Conservation (phyloP, 192 early-diverging fungal species). For the Chytriomyces hyalinus region DNA sequence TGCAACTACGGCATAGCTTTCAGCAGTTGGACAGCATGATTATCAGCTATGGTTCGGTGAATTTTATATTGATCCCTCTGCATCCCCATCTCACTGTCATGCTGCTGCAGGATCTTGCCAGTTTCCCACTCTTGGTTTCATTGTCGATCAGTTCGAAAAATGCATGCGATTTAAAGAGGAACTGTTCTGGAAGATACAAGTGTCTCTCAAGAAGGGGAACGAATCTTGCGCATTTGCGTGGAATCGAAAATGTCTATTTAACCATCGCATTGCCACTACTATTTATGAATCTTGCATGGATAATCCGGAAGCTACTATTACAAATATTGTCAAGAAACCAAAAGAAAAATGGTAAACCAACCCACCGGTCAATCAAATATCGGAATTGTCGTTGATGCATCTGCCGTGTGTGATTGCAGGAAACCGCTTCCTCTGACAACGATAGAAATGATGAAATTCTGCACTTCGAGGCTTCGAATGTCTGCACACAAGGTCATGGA, state of each 20-base stretch:
- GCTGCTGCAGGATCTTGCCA: conserved; percentile 81
- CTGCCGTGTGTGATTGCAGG: conserved; percentile 49
- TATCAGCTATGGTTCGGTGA: conserved; percentile 78
- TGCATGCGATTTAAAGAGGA: conserved; percentile 85
- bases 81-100: conserved; percentile 16
- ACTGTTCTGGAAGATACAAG: conserved; percentile 85
- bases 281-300: conserved; percentile 80
- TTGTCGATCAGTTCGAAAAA: conserved; percentile 83
- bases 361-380: not conserved
- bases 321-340: conserved; percentile 62
- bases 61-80: not conserved
- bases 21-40: conserved; percentile 57
- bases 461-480: conserved; percentile 70
- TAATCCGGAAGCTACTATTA: conserved; percentile 61
- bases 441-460: conserved; percentile 89
- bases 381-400: conserved; percentile 4
- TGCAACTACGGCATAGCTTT: conserved; percentile 66
- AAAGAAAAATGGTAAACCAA: conserved; percentile 77
- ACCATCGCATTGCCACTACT: conserved; percentile 69
- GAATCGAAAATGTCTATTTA: conserved; percentile 76
- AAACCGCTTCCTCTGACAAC: conserved; percentile 92
- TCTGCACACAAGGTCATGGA: conserved; percentile 81
- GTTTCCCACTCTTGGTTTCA: conserved; percentile 95
- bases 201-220: conserved; percentile 54
- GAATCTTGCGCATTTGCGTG: conserved; percentile 71